A percentile compares a stretch with the other conserved stretches of the same genome.
These are phyloP conservation scores for Linnemannia elongata DNA, from an alignment of 192 early-diverging fungal genomes.

Conservation along the genomic window DNA sequence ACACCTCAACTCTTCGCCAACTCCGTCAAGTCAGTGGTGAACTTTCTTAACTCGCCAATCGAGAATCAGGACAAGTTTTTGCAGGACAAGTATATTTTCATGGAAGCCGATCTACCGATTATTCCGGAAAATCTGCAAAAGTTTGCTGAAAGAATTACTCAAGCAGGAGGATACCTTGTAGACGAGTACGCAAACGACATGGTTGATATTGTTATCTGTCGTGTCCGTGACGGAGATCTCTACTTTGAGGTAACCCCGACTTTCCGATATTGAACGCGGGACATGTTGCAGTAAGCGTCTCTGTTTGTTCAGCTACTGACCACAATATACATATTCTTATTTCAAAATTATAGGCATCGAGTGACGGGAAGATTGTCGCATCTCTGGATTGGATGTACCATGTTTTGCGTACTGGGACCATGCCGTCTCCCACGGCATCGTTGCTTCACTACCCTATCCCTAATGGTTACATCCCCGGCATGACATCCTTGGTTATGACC, in stretches of 20 bases:
- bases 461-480: constrained; percentile 57
- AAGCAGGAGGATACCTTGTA: constrained; percentile 31
- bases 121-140: constrained; percentile 16
- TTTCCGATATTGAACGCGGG: neutral
- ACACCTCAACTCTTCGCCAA: constrained; percentile 41
- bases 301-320: neutral
- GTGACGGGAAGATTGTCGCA: constrained; percentile 63
- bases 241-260: constrained; percentile 41
- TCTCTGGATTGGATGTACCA: constrained; percentile 68
- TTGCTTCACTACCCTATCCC: constrained; percentile 73
- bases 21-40: constrained; percentile 21
- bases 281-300: neutral
- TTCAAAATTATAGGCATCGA: constrained; percentile 26
- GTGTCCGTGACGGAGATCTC: constrained; percentile 22
- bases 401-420: constrained; percentile 45
- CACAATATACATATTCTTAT: neutral
- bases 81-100: constrained; percentile 2
- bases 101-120: constrained; percentile 31
- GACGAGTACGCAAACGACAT: constrained; percentile 29
- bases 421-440: constrained; percentile 59
- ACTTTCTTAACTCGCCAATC: constrained; percentile 30
- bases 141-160: constrained; percentile 27
- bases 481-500: constrained; percentile 67
- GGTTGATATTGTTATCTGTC: constrained; percentile 52
- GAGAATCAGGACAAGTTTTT: neutral